A percentile compares a stretch with the other conserved stretches of the same genome.
These are phyloP conservation scores for Metschnikowia proteae DNA, from an alignment of 805 yeast species.

Conservation along the genomic window DNA sequence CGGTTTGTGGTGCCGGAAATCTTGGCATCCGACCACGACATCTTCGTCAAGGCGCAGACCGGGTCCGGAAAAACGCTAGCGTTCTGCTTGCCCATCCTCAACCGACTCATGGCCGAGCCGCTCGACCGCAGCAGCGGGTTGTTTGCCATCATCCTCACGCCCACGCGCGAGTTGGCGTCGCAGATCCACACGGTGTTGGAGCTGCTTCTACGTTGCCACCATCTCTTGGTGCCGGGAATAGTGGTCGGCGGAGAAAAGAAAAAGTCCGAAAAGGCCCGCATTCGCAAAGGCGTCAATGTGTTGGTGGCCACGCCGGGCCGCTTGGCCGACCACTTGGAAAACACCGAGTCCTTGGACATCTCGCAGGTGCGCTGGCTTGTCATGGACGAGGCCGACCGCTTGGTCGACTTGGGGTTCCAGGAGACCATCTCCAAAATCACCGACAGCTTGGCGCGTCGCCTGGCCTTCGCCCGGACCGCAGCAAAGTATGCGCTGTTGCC, in stretches of 20 bases:
- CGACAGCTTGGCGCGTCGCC: constrained; percentile 47
- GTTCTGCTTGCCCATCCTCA: constrained; percentile 77
- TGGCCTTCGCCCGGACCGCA: constrained; percentile 36
- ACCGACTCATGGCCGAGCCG: constrained; percentile 57
- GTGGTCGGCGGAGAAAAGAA: constrained; percentile 99
- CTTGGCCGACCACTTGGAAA: constrained; percentile 88
- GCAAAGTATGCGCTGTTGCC: constrained; percentile 59
- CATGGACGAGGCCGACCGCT: constrained; percentile 93
- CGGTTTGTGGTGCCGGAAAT: constrained; percentile 69
- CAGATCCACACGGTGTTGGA: constrained; percentile 85
- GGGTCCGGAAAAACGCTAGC: constrained; percentile 97
- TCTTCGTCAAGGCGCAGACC: constrained; percentile 93
- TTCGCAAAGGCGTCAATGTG: constrained; percentile 92
- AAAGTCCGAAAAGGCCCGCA: constrained; percentile 91
- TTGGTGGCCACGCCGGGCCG: constrained; percentile 98
- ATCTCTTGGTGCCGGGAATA: constrained; percentile 88
- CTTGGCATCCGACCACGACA: constrained; percentile 46
- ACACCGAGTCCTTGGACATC: constrained; percentile 72
- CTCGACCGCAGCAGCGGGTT: constrained; percentile 59
- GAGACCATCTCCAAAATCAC: constrained; percentile 83
- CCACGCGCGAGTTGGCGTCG: constrained; percentile 91
- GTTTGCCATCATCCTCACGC: constrained; percentile 84
- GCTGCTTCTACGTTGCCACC: constrained; percentile 68
- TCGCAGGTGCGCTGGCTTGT: constrained; percentile 81
- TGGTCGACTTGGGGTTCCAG: constrained; percentile 95